Evolutionary conservation across 2,329 filamentous ascomycete species (phyloP), one percentile per base, ranked within the genome.

Genomic region (Conoideocrella luteorostrata): DNA sequence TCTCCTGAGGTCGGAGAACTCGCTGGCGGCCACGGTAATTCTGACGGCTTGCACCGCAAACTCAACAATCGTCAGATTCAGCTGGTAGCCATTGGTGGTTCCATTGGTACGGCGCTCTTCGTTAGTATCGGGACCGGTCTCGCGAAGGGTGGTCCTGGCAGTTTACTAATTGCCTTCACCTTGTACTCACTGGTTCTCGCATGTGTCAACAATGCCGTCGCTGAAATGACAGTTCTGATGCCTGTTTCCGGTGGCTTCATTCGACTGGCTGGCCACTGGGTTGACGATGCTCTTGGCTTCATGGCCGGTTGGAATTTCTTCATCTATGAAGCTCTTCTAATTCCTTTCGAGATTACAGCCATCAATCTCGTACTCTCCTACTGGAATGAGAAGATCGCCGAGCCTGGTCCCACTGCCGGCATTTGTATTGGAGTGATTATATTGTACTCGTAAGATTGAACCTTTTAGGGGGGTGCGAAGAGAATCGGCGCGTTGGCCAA

Each of bases 371-470:
- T 74, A 29, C 64, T 74, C 17, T 63, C 62, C 22, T 67, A 57
- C 43, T 67, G 64, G 64, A 59, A 56, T 39, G 44, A 47, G 3
- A 53, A 71, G 58, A 67, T 57, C 44, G 60, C 85, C 48, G 74
- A 81, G 48, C 82, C 83, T 9, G 77, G 78, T 35, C 86, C 86
- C 59, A 84, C 79, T 17, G 79, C 85, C 61, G 52, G 68, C 68
- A 73, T 84, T 35, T 81, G 79, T 48, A 66, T 71, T 26, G 75
- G 71, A 26, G 66, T 74, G 18, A 74, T 81, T 30, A 57, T 77
- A 11, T 63, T 74, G 32, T 80, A 80, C 56, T 77, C 66, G 75
- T 82, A 71, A 60, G 74, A 58, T 39, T 45, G 41, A 21, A 43
- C 18, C 26, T 20, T 24, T 28, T 26, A 17, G 36, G 30, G 11